Evolutionary conservation across 2,329 filamentous ascomycete genomes (phyloP).

Genomic region (Aspergillus luchuensis): DNA sequence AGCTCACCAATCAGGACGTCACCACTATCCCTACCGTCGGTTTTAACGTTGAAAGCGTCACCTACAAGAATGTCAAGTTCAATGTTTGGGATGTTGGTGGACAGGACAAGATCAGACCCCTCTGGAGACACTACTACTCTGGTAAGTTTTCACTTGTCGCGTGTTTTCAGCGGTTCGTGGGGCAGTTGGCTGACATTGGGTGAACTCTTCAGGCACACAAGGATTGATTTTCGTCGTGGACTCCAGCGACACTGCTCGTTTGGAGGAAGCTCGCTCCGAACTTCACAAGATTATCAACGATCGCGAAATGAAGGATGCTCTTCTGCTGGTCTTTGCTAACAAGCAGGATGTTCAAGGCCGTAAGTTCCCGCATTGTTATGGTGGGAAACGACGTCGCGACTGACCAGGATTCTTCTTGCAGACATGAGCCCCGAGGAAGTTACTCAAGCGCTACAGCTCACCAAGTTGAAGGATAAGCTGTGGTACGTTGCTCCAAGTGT

Average conservation of each 20-base stretch:
- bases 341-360: conserved; percentile 93
- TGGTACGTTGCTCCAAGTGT: conserved; percentile 85
- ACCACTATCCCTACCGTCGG: conserved; percentile 98
- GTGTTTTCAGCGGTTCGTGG: background rate
- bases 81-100: conserved; percentile 99
- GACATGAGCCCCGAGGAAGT: conserved; percentile 80
- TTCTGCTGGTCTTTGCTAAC: conserved; percentile 95
- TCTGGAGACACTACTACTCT: conserved; percentile 97
- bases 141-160: conserved; percentile 48
- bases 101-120: conserved; percentile 96
- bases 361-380: conserved; percentile 43
- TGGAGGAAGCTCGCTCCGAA: conserved; percentile 91
- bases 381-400: conserved; percentile 2
- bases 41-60: conserved; percentile 98
- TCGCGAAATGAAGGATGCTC: conserved; percentile 93
- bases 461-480: conserved; percentile 77
- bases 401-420: conserved; percentile 40
- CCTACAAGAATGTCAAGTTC: conserved; percentile 99
- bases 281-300: conserved; percentile 97
- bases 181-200: conserved; percentile 7
- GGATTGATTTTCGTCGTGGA: conserved; percentile 99
- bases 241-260: conserved; percentile 85
- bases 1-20: conserved; percentile 89
- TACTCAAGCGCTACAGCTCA: conserved; percentile 73
- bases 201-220: conserved; percentile 70